These are phyloP conservation scores for Paxillus involutus DNA, from an alignment of 768 basidiomycete species.

Conservation along the genomic window DNA sequence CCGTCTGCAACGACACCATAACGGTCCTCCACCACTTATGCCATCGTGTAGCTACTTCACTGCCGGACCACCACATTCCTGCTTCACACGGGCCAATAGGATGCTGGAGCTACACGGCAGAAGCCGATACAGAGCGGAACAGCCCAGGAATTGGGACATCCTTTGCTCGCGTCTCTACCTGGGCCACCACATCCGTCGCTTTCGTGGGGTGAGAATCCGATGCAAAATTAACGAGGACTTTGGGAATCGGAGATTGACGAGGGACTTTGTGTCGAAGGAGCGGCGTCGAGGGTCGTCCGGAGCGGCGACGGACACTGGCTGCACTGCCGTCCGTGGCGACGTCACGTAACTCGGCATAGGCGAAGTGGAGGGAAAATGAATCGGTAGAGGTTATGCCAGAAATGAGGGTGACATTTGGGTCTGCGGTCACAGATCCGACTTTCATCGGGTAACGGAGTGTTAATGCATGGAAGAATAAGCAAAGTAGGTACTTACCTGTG, in stretches of 20 bases:
- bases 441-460: slow-evolving; percentile 42
- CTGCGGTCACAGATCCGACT: slow-evolving; percentile 44
- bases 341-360: slow-evolving; percentile 60
- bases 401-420: slow-evolving; percentile 56
- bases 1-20: slow-evolving; percentile 57
- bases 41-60: slow-evolving; percentile 18
- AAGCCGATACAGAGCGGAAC: slow-evolving; percentile 41
- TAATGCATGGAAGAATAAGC: neutral
- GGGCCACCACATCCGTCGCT: slow-evolving; percentile 48
- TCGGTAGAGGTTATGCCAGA: slow-evolving; percentile 63
- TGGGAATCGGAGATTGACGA: slow-evolving; percentile 49
- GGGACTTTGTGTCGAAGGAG: slow-evolving; percentile 41
- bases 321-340: slow-evolving; percentile 47
- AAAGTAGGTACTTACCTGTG: slow-evolving; percentile 42
- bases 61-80: slow-evolving; percentile 1
- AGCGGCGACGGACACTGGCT: slow-evolving; percentile 33
- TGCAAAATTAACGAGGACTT: slow-evolving; percentile 55
- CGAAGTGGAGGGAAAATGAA: slow-evolving; percentile 56
- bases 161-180: slow-evolving; percentile 16
- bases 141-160: slow-evolving; percentile 46
- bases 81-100: slow-evolving; percentile 4
- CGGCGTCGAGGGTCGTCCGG: slow-evolving; percentile 31
- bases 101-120: slow-evolving; percentile 6
- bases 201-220: slow-evolving; percentile 58
- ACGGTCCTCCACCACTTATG: slow-evolving; percentile 50